Conservation (phyloP, 352 stramenopile species). For the Phytophthora boehmeriae region DNA sequence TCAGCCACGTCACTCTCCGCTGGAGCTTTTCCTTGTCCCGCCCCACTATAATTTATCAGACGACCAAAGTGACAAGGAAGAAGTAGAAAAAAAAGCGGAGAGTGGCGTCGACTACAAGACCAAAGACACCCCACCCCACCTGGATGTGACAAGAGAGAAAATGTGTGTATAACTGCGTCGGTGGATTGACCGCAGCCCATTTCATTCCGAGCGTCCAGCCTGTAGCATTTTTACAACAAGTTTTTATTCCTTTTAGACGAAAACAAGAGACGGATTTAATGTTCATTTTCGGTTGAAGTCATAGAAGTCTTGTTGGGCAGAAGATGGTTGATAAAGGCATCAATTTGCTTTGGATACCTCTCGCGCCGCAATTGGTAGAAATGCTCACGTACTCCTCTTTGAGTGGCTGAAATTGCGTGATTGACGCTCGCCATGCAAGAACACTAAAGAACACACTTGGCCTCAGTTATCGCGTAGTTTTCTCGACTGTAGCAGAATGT, state of each 20-base stretch:
- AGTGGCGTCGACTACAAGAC: slow-evolving; percentile 32
- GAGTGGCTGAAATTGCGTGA: no score
- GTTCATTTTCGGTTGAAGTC: no score
- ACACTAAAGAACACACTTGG: slow-evolving; percentile 18
- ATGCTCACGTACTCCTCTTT: not conserved
- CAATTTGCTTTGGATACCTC: not conserved
- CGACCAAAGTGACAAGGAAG: slow-evolving; percentile 33
- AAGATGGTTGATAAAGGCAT: no score
- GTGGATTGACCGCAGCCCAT: slow-evolving; percentile 40
- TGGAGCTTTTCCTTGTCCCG: slow-evolving; percentile 16
- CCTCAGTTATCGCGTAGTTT: not conserved
- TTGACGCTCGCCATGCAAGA: slow-evolving; percentile 1
- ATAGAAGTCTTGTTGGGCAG: no score
- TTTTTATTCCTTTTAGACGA: slow-evolving; percentile 26
- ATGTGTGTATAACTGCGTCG: slow-evolving; percentile 51
- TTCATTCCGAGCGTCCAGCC: slow-evolving; percentile 31
- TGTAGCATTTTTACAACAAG: slow-evolving; percentile 46
- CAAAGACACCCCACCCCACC: slow-evolving; percentile 9
- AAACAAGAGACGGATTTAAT: no score
- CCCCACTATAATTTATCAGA: slow-evolving; percentile 60
- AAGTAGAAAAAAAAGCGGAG: no score
- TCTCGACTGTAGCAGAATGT: slow-evolving; percentile 31
- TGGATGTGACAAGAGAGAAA: slow-evolving; percentile 43
- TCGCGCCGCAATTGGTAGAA: slow-evolving; percentile 16
- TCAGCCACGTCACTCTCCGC: slow-evolving; percentile 17